Base-by-base conservation (phyloP, 1,284 basidiomycete genomes). In the Sutorius eximius region DNA sequence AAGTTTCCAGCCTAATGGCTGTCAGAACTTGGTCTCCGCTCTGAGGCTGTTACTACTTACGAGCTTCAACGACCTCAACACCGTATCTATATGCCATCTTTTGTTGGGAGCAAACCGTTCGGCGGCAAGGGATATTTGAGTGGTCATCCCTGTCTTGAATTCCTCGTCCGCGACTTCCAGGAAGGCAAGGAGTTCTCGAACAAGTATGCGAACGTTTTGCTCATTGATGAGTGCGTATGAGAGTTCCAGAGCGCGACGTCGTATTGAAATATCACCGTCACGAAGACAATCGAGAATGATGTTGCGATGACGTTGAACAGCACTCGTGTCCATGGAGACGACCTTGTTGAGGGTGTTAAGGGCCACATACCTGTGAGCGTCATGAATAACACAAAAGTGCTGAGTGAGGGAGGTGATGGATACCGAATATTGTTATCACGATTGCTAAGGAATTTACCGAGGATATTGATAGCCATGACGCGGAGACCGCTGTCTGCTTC, bases 381-480 rank as follows among this genome's bases (percentile, higher is more conserved):
- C 11, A 22, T 58, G 43, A 57, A 45, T 49, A 16, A 49, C 29
- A 48, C 32, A 15, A 42, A 50, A 51, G 40, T 42, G 10, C 41
- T 34, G 24, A 44, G 13, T 2, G 43, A 48, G 11, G 27, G 32
- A n/a, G 32, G 49, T 51, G 24, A 44, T 44, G 52, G 38, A 45
- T 67, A 95, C 91, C 95, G 86, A 66, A 99, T 99, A 70, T 99
- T 99, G 76, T 99, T 99, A 73, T 99, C 97, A 32, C 93, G 83
- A 75, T 99, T 99, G 68, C 93, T 90, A 65, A 99, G 77, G 77
- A 99, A 99, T 74, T 98, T 99, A 58, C 97, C 97, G 42, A 99
- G 82, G 56, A 99, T 98, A 71, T 99, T 99, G 76, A 99, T 99
- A 0, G 97, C 97, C 97, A 99, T 98, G 51, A 99, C 96, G 6